phyloP scores from a whole-genome alignment of 2,329 filamentous ascomycete species.

The Mariannaea sp. region DNA sequence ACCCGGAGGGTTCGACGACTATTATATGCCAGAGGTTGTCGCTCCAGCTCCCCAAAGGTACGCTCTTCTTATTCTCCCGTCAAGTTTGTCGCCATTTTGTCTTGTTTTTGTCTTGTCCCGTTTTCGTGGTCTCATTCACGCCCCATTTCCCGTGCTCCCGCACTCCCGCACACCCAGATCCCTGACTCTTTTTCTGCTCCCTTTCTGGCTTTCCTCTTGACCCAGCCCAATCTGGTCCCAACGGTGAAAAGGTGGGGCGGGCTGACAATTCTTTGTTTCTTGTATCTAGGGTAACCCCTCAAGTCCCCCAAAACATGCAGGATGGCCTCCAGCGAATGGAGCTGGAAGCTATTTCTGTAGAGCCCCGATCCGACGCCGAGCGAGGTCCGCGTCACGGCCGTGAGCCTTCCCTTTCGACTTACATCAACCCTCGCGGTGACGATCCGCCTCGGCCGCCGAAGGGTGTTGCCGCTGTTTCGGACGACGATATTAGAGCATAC shows the following conservation, averaged over 20 bases:
- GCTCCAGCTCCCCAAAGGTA: constrained; percentile 63
- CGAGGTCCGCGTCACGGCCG: constrained; percentile 45
- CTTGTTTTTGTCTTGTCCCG: constrained; percentile 25
- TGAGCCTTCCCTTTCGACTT: constrained; percentile 52
- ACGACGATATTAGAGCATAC: constrained; percentile 46
- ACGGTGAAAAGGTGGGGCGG: constrained; percentile 43
- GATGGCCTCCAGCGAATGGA: constrained; percentile 91
- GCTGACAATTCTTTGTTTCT: constrained; percentile 45
- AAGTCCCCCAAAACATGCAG: constrained; percentile 96
- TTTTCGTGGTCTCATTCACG: constrained; percentile 20
- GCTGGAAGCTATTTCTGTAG: constrained; percentile 67
- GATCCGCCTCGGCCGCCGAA: constrained; percentile 39
- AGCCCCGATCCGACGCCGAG: constrained; percentile 41
- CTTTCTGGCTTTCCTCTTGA: constrained; percentile 29
- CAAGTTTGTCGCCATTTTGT: constrained; percentile 17
- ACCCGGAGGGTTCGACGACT: constrained; percentile 62
- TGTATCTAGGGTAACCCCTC: constrained; percentile 79
- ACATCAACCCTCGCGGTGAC: constrained; percentile 40
- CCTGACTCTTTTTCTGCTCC: constrained; percentile 23
- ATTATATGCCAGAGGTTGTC: constrained; percentile 64
- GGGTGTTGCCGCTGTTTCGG: constrained; percentile 41
- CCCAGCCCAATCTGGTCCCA: constrained; percentile 34
- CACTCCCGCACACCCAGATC: constrained; percentile 19
- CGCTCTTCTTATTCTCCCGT: constrained; percentile 36
- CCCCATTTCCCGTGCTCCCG: constrained; percentile 14